Evolutionary conservation across 1,284 basidiomycete genomes (phyloP).

Genomic region (Pseudomicrostroma phylloplanum): DNA sequence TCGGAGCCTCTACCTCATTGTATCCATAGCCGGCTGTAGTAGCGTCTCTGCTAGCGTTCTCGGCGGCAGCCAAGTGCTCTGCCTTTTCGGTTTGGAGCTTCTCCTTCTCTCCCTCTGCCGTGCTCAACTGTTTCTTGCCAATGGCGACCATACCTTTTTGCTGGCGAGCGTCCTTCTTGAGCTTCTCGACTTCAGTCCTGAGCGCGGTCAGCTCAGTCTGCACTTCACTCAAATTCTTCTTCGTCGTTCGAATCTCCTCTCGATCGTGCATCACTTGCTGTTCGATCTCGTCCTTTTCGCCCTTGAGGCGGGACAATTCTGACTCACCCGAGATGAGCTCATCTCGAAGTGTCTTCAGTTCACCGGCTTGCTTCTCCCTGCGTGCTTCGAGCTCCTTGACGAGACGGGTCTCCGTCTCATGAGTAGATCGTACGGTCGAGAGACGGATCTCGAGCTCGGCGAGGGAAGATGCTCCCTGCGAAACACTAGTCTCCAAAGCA

Average conservation of each 20-base stretch:
- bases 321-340: conserved; percentile 86
- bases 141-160: conserved; percentile 92
- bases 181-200: conserved; percentile 75
- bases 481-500: conserved; percentile 25
- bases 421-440: conserved; percentile 59
- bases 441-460: conserved; percentile 46
- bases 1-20: background rate
- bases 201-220: conserved; percentile 67
- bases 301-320: conserved; percentile 76
- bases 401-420: conserved; percentile 74
- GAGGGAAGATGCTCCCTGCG: conserved; percentile 27
- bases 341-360: conserved; percentile 69
- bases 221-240: conserved; percentile 74
- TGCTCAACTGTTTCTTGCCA: conserved; percentile 83
- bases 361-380: conserved; percentile 64
- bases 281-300: conserved; percentile 89
- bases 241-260: conserved; percentile 82
- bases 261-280: conserved; percentile 81
- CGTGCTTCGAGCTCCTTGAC: conserved; percentile 70
- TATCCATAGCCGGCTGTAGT: background rate
- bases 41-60: background rate
- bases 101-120: conserved; percentile 71
- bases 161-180: conserved; percentile 87
- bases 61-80: background rate
- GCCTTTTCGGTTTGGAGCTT: conserved; percentile 63